Base-by-base conservation (phyloP, 495 filamentous ascomycete species). In the Penicillium diatomitis region DNA sequence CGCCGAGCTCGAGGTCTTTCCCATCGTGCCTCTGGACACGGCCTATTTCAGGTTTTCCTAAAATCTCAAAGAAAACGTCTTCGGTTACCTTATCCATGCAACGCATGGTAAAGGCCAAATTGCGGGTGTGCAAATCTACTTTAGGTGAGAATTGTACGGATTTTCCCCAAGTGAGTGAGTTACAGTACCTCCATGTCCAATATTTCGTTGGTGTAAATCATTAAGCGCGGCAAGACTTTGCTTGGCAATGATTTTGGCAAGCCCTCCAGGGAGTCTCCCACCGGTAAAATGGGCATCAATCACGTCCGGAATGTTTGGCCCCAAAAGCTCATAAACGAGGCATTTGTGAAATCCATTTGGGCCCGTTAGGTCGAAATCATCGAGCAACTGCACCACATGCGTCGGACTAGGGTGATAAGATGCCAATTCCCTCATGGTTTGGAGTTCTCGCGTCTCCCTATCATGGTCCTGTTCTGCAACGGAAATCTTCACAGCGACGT, bases 261-360 rank as follows among this genome's bases (percentile, higher is more conserved):
- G 64, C 32, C 60, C 54, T 20, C 59, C 60, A 41, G 66, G 71
- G 38, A 76, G 65, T 50, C 68, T 65, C 28, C 60, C 60, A 46
- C 48, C 46, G 4, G 52, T 32, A 51, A 63, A 64, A 41, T 59
- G 42, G 2, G 54, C 35, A 51, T 64, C 48, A 53, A 64, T 59
- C 38, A 45, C 37, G 29, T 65, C 56, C 9, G 55, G 55, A 31
- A 70, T 48, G 53, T 53, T 68, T 3, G 72, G 72, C 4, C 72
- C 73, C 8, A 76, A 51, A 31, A 73, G 56, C 52, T 73, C 68
- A 50, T 65, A 68, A 2, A 76, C 69, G 3, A 77, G 52, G 53
- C 72, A 77, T 52, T 63, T 48, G 54, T 78, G 74, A 8, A 7
- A 55, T 49, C 74, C 74, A 55, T 77, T 77, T 0, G 67, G 69